Conservation (phyloP, 345 rosid species). For the Eutrema yunnanense region DNA sequence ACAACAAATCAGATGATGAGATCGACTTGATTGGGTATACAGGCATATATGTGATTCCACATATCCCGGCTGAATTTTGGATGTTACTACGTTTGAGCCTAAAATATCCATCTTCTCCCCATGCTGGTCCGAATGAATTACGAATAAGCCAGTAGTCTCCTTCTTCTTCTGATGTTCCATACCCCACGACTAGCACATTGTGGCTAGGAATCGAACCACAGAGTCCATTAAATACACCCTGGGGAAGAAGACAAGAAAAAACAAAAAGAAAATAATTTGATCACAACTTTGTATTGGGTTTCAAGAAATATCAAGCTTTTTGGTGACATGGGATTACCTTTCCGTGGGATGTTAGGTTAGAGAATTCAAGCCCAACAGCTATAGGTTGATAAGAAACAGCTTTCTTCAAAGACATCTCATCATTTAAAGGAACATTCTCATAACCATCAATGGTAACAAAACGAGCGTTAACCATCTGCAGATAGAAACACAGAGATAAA, state of each 20-base stretch:
- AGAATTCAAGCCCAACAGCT: slow-evolving; percentile 40
- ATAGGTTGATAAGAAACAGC: slow-evolving; percentile 63
- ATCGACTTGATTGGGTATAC: background rate
- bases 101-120: slow-evolving; percentile 18
- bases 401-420: slow-evolving; percentile 52
- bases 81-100: slow-evolving; percentile 16
- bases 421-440: slow-evolving; percentile 51
- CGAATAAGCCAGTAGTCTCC: slow-evolving; percentile 15
- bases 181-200: slow-evolving; percentile 13
- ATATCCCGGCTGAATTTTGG: background rate
- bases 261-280: background rate
- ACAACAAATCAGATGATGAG: background rate
- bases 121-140: slow-evolving; percentile 11
- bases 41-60: background rate
- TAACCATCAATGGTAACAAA: slow-evolving; percentile 53
- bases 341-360: too few relatives aligned
- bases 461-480: slow-evolving; percentile 48
- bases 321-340: slow-evolving; percentile 18
- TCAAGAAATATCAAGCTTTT: background rate
- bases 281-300: background rate
- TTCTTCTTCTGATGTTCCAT: background rate
- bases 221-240: slow-evolving; percentile 22
- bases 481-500: background rate
- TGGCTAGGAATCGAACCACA: background rate
- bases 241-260: background rate